Percentiles rank a stretch among this genome's conserved stretches.
Evolutionary conservation across 345 rosid genomes (phyloP).

Genomic region (Cardiospermum halicacabum): DNA sequence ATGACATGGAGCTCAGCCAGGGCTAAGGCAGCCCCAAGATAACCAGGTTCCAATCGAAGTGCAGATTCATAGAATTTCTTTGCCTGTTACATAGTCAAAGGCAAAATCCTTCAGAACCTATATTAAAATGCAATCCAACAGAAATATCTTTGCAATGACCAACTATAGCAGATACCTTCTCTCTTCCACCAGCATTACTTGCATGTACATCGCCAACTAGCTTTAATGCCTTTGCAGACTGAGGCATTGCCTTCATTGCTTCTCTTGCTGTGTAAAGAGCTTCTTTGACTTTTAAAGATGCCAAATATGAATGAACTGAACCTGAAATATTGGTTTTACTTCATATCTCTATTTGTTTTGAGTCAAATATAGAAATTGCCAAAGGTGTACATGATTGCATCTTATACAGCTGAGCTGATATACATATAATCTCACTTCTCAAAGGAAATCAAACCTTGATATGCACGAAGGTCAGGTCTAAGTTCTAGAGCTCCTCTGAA

Average conservation of each 20-base stretch:
- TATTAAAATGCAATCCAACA: not conserved
- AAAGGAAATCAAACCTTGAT: slow-evolving; percentile 63
- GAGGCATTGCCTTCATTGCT: slow-evolving; percentile 99
- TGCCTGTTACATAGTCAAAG: slow-evolving; percentile 48
- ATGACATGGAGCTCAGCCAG: slow-evolving; percentile 86
- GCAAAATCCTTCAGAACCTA: slow-evolving; percentile 10
- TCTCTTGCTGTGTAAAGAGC: slow-evolving; percentile 92
- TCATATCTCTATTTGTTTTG: slow-evolving; percentile 1
- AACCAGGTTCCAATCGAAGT: slow-evolving; percentile 89
- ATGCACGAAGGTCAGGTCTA: slow-evolving; percentile 96
- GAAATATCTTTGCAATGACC: not conserved
- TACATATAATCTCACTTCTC: slow-evolving; percentile 2
- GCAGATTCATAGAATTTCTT: slow-evolving; percentile 95
- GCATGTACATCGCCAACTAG: slow-evolving; percentile 98
- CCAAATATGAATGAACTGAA: slow-evolving; percentile 90
- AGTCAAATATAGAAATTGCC: not conserved
- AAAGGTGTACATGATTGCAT: not conserved
- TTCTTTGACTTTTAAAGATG: slow-evolving; percentile 82
- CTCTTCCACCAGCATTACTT: slow-evolving; percentile 81
- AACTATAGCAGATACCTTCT: slow-evolving; percentile 53
- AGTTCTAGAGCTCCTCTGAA: slow-evolving; percentile 93
- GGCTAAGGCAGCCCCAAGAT: slow-evolving; percentile 95
- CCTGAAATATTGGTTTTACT: slow-evolving; percentile 45
- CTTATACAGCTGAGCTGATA: slow-evolving; percentile 12
- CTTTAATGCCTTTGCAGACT: slow-evolving; percentile 91